These are phyloP conservation scores for Rugonectria rugulosa DNA, from an alignment of 2,329 filamentous ascomycete species.

Conservation along the genomic window DNA sequence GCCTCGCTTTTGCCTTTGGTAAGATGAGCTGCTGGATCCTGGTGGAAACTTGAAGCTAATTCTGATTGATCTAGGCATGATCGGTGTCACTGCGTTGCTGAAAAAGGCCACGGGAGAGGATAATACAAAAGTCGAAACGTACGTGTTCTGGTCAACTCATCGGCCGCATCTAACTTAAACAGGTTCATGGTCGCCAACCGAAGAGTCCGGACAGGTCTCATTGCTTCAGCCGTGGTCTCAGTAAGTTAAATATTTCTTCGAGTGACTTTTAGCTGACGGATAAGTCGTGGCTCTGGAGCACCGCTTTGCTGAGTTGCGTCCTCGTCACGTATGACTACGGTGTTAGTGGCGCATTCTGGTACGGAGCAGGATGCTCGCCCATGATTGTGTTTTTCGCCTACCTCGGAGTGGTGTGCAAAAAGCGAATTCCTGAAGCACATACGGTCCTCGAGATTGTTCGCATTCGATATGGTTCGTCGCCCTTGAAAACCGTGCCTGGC, in stretches of 20 bases:
- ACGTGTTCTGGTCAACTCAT: background rate
- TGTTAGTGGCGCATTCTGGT: conserved; percentile 21
- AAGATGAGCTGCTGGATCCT: conserved; percentile 55
- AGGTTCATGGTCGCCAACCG: conserved; percentile 24
- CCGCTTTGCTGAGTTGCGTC: conserved; percentile 20
- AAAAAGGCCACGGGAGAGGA: conserved; percentile 23
- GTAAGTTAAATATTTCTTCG: background rate
- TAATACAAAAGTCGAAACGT: conserved; percentile 23
- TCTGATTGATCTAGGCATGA: conserved; percentile 8
- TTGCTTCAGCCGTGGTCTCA: conserved; percentile 21
- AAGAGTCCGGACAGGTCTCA: conserved; percentile 18
- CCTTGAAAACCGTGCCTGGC: background rate
- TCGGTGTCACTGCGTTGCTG: conserved; percentile 16
- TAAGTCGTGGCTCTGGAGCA: conserved; percentile 25
- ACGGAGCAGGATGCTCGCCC: conserved; percentile 17
- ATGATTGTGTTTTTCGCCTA: conserved; percentile 84
- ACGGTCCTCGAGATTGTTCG: conserved; percentile 82
- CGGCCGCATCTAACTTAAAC: background rate
- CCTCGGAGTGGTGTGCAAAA: conserved; percentile 85
- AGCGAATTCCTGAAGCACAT: conserved; percentile 85
- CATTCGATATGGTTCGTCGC: conserved; percentile 67
- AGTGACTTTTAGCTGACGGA: background rate
- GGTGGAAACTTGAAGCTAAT: background rate
- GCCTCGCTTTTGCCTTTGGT: conserved; percentile 73
- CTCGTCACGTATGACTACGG: conserved; percentile 22